Evolutionary conservation across 352 stramenopile genomes (phyloP).

Genomic region (Pythium monospermum): DNA sequence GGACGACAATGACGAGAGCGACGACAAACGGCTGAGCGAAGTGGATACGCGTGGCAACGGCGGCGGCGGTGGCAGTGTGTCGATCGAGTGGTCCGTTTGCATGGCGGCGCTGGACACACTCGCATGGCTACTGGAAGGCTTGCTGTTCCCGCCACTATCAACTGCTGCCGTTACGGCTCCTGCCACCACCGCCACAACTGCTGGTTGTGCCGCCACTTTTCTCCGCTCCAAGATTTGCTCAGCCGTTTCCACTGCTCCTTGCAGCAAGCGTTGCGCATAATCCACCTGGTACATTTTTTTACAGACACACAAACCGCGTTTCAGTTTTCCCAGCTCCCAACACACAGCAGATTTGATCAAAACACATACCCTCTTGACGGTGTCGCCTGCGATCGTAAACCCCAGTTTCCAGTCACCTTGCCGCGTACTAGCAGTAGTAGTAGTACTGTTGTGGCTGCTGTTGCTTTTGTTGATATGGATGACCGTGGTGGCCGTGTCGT

Average conservation of each 20-base stretch:
- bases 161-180: conserved; percentile 15
- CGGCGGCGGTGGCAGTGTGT: conserved; percentile 3
- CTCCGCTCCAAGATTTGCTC: conserved; percentile 15
- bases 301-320: no score
- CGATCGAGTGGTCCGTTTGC: conserved; percentile 23
- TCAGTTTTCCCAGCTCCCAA: no score
- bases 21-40: not conserved
- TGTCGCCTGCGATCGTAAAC: conserved; percentile 55
- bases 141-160: conserved; percentile 28
- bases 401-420: conserved; percentile 27
- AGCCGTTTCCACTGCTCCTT: conserved; percentile 13
- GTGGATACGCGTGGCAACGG: conserved; percentile 8
- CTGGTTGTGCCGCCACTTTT: not conserved
- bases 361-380: conserved; percentile 34
- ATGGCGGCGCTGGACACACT: conserved; percentile 21
- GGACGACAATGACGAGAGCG: not conserved
- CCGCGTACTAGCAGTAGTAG: not conserved
- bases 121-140: conserved; percentile 25
- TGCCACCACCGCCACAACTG: conserved; percentile 3
- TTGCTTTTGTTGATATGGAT: conserved; percentile 2
- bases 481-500: not conserved
- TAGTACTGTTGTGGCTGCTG: not conserved
- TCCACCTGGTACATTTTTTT: conserved; percentile 26
- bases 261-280: conserved; percentile 17
- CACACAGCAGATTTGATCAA: no score